Base-by-base conservation (phyloP, 768 basidiomycete species). In the Lanmaoa pseudosensibilis region DNA sequence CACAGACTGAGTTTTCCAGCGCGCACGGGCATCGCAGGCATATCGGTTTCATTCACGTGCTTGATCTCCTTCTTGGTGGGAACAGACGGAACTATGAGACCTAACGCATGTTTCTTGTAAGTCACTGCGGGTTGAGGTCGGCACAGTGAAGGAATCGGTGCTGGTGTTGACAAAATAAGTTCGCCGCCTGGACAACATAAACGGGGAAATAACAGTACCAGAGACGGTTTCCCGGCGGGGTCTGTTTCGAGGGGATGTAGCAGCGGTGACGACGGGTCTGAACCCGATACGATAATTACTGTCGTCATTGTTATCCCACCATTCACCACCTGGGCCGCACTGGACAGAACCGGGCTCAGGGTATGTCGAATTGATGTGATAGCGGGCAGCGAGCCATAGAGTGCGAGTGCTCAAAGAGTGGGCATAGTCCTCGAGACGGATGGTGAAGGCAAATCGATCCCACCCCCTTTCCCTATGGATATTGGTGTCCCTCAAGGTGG, bases 291-390 rank as follows among this genome's bases (percentile, higher is more conserved):
- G 76, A 76, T 95, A 98, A 69, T 98, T 95, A 59, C 69, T 60
- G 0, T 86, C 87, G 4, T 62, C 73, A 63, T 96, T 96, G 69
- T 94, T 95, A 74, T 98, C 96, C 96, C 96, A 98, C 80, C 88
- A 90, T 75, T 98, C 95, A 1, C 82, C 82, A 18, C 78, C 82
- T 9, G 73, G 66, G 65, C 79, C 71, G 66, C 73, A 64, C 65
- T 66, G n/a, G 11, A 27, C 33, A 18, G 52, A 60, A 2, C 60
- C 58, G 51, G 60, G 63, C 10, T 34, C 46, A 0, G 64, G 70
- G 47, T 60, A 62, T 19, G 59, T 56, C 1, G 65, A 60, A 19
- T 37, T 4, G 48, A 74, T 65, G 32, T 69, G 64, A 66, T 79
- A 86, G 46, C 90, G 74, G 11, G 80, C 80, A 52, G 83, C 87